Conservation (phyloP, 2,329 filamentous ascomycete genomes). For the Aureobasidium sp. region DNA sequence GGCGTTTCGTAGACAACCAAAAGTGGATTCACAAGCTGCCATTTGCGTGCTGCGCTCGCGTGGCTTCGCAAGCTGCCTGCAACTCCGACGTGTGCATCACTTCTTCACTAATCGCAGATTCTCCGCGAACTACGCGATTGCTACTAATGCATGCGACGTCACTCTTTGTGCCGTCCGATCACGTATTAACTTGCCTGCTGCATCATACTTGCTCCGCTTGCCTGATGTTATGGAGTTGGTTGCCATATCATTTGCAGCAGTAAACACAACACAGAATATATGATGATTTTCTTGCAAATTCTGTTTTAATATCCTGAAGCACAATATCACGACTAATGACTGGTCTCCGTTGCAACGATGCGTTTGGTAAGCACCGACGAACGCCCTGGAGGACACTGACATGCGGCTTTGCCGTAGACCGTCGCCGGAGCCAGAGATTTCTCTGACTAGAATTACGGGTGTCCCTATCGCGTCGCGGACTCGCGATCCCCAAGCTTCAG, state of each 20-base stretch:
- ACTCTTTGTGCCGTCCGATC: slow-evolving; percentile 9
- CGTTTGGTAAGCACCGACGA: slow-evolving; percentile 14
- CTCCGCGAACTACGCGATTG: slow-evolving; percentile 10
- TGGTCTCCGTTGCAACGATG: slow-evolving; percentile 13
- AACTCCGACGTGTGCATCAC: slow-evolving; percentile 13
- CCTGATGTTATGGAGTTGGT: not conserved
- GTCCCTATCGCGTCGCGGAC: not conserved
- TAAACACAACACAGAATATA: slow-evolving; percentile 2
- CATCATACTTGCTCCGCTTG: not conserved
- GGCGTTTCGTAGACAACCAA: slow-evolving; percentile 15
- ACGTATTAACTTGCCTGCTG: slow-evolving; percentile 3
- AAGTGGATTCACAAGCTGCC: slow-evolving; percentile 9
- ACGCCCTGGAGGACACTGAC: slow-evolving; percentile 6
- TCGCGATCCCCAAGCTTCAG: slow-evolving; percentile 5
- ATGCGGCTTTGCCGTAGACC: slow-evolving; percentile 9
- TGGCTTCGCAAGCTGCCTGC: slow-evolving; percentile 12
- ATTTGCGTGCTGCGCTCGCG: slow-evolving; percentile 16
- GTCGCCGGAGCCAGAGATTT: slow-evolving; percentile 6
- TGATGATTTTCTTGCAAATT: slow-evolving; percentile 9
- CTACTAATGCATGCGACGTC: slow-evolving; percentile 9
- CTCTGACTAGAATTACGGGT: slow-evolving; percentile 7
- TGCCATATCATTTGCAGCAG: not conserved
- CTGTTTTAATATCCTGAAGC: slow-evolving; percentile 11
- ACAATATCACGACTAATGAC: not conserved
- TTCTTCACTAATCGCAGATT: slow-evolving; percentile 11